Evolutionary conservation across 306 rosid genomes (phyloP), one percentile per base, ranked within the genome.

Genomic region (Pueraria montana): DNA sequence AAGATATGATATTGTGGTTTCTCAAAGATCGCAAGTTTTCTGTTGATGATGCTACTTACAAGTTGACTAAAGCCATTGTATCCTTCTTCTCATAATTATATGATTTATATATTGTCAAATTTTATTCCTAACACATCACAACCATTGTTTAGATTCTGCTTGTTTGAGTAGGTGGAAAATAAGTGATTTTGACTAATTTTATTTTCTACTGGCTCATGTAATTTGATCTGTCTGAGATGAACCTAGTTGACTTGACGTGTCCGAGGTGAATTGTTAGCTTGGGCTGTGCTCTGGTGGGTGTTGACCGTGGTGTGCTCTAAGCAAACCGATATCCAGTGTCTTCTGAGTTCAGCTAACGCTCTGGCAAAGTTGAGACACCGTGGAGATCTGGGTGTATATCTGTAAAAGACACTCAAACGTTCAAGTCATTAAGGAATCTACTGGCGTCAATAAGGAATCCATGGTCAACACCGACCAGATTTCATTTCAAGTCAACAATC

Each of bases 1-100:
- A 96, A 79, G 96, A 96, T 76, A 82, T 96, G 97, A 96, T 96
- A 83, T 83, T 89, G 34, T 92, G 98, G 99, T 96, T 94, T 88
- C 97, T 96, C 46, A 92, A 88, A 87, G 99, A 96, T 80, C 89
- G 99, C 12, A 91, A 84, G 40, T 96, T 91, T 81, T 90, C 89
- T 36, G 91, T 89, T 23, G 89, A 86, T 7, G 95, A 96, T 11
- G 87, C 98, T 43, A 85, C 85, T 80, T 86, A 86, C 46, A 96
- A 91, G 83, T 83, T 94, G 91, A 83, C 88, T 14, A 94, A 87
- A 89, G 94, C 99, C 64, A 94, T 92, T 89, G 98, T 96, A 96
- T 89, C 92, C 94, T 91, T 80, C 38, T 26, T 75, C 46, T 24
- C 78, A 14, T 56, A 3, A 23, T 45, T 75, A 63, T 11, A 20